A percentile compares a stretch with the other conserved stretches of the same genome.
Conservation (phyloP, 345 rosid species). For the Streptanthus diversifolius region DNA sequence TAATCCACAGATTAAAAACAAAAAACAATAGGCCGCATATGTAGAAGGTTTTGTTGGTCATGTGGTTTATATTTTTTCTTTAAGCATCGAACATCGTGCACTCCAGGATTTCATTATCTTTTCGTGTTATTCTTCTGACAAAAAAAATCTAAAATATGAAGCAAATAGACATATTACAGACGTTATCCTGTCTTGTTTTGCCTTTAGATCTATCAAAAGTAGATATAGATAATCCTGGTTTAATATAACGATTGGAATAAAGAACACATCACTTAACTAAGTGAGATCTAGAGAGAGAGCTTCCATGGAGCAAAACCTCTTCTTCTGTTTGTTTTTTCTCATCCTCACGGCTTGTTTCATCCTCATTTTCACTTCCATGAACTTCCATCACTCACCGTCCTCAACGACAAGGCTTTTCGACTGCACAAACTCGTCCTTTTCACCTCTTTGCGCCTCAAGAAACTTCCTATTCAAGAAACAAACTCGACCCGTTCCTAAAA, state of each 20-base stretch:
- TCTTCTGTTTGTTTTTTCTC: constrained; percentile 46
- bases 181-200: neutral
- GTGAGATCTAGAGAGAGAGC: neutral
- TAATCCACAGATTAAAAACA: no score
- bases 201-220: no score
- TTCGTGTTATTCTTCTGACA: no score
- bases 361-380: constrained; percentile 50
- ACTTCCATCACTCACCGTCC: constrained; percentile 44
- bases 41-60: no score
- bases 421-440: constrained; percentile 40
- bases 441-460: constrained; percentile 55
- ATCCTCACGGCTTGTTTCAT: constrained; percentile 42
- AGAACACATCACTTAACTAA: neutral
- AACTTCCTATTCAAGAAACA: constrained; percentile 45
- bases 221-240: neutral
- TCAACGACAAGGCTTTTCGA: constrained; percentile 36
- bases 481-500: constrained; percentile 4
- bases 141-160: no score
- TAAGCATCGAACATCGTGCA: no score
- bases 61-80: no score
- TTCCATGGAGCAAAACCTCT: constrained; percentile 53
- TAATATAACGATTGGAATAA: neutral
- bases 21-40: no score
- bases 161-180: neutral
- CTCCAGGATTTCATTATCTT: no score